Conservation (phyloP, 352 stramenopile species). For the Elongisporangium senticosum region DNA sequence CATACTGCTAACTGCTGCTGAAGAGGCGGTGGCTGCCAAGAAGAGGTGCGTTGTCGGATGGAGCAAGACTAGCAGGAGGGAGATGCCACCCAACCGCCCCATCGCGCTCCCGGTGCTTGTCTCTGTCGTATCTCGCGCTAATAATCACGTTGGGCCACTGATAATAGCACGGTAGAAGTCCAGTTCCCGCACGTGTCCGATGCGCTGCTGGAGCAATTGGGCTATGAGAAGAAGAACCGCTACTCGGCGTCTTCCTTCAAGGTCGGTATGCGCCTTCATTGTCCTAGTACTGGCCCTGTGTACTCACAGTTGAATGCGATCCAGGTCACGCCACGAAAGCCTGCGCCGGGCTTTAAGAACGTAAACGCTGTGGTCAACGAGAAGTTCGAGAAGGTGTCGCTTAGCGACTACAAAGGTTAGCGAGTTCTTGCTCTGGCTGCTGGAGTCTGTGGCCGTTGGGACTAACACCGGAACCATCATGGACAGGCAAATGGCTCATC, state of each 20-base stretch:
- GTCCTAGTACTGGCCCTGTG: no score
- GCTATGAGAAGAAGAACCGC: slow-evolving; percentile 79
- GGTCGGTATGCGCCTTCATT: slow-evolving; percentile 7
- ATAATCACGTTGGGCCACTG: background rate
- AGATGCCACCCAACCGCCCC: background rate
- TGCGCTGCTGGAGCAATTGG: slow-evolving; percentile 62
- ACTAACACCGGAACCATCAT: background rate
- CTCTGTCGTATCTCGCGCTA: background rate
- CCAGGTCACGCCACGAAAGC: slow-evolving; percentile 68
- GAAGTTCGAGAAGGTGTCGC: slow-evolving; percentile 75
- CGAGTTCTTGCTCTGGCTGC: background rate
- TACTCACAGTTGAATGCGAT: background rate
- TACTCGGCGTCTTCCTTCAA: slow-evolving; percentile 71
- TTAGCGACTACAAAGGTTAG: slow-evolving; percentile 55
- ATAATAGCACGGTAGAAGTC: slow-evolving; percentile 44
- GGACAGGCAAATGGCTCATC: slow-evolving; percentile 69
- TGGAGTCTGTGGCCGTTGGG: background rate
- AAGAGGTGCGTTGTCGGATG: background rate
- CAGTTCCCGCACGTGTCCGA: slow-evolving; percentile 78
- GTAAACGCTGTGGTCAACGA: slow-evolving; percentile 77
- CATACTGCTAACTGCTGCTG: background rate
- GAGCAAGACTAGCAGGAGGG: background rate
- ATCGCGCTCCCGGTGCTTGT: background rate
- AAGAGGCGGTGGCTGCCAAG: background rate
- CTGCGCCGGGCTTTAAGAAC: slow-evolving; percentile 60